Evolutionary conservation across 257 asterid species (phyloP).

Genomic region (Nicotiana obtusifolia): DNA sequence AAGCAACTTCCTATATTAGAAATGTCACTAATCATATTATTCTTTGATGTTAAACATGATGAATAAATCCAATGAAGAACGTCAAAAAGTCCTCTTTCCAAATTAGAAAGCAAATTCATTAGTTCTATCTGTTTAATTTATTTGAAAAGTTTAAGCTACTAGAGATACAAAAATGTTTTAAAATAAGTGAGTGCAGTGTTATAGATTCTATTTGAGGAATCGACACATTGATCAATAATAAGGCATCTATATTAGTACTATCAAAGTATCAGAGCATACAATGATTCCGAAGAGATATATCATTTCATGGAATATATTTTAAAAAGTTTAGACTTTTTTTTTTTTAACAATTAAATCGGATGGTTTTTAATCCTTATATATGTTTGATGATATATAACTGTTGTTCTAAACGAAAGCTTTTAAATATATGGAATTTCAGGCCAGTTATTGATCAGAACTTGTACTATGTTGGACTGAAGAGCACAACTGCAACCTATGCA

Average conservation of each 20-base stretch:
- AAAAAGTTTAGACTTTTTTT: neutral
- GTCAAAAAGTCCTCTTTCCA: neutral
- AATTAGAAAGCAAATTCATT: neutral
- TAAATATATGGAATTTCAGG: constrained; percentile 28
- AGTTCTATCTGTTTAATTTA: neutral
- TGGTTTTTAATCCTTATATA: neutral
- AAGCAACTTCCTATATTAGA: neutral
- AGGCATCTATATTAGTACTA: neutral
- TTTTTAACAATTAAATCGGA: neutral
- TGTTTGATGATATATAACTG: neutral
- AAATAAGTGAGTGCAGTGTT: neutral
- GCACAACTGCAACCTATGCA: constrained; percentile 85
- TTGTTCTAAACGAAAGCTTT: neutral
- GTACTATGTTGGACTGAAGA: constrained; percentile 69
- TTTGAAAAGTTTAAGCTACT: neutral
- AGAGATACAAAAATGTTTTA: neutral
- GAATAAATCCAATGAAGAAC: neutral
- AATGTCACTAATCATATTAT: neutral
- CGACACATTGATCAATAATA: neutral
- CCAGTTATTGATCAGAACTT: constrained; percentile 92
- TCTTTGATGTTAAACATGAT: neutral
- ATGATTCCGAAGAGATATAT: constrained; percentile 2
- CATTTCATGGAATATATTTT: neutral
- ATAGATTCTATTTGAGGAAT: neutral
- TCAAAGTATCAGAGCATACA: neutral